These are phyloP conservation scores for Candida mesenterica DNA, from an alignment of 1,139 yeast genomes.

Conservation along the genomic window DNA sequence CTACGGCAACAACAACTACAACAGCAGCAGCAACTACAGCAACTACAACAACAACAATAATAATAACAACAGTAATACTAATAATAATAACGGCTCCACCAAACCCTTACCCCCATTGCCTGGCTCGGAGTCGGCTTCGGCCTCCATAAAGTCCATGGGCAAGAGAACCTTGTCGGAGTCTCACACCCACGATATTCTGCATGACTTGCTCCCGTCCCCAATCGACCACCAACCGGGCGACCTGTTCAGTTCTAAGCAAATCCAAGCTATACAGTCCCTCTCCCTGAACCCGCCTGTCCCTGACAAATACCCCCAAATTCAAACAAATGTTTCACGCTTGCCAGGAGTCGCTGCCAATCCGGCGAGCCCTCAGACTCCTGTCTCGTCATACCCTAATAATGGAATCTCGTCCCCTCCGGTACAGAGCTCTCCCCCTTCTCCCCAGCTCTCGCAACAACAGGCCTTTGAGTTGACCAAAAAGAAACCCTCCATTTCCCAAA, in stretches of 20 bases:
- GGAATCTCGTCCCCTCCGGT: neutral
- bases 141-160: constrained; percentile 4
- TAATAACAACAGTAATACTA: neutral
- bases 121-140: too few species aligned
- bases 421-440: constrained; percentile 1
- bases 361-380: neutral
- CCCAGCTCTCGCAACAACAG: constrained; percentile 5
- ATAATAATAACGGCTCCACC: constrained; percentile 9
- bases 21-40: neutral
- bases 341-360: neutral
- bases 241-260: neutral
- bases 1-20: neutral
- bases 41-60: neutral
- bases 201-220: constrained; percentile 18
- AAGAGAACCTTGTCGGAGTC: constrained; percentile 11
- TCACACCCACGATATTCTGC: constrained; percentile 12
- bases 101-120: constrained; percentile 38
- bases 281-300: too few species aligned
- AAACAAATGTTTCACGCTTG: constrained; percentile 1
- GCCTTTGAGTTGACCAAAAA: constrained; percentile 26
- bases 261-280: too few species aligned
- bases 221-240: constrained; percentile 1
- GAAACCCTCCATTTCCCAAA: constrained; percentile 55
- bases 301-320: too few species aligned
- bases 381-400: neutral